Evolutionary conservation across 1,139 yeast species (phyloP), one percentile per base, ranked within the genome.

Genomic region (Debaryomycetaceae sp.): DNA sequence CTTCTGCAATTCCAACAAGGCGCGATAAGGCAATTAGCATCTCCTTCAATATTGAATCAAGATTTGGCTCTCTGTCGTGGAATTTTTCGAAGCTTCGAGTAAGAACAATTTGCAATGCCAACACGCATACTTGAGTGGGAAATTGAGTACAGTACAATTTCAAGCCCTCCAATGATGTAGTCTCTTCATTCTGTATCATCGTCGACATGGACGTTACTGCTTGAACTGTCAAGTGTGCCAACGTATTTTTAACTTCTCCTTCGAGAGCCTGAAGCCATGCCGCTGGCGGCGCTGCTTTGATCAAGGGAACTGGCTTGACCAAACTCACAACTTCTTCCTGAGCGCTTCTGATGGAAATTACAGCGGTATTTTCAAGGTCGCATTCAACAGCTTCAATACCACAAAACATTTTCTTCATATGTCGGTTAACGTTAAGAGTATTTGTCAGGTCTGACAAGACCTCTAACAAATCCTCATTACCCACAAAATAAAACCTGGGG

Each of bases 401-500:
- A 3, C 74, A 53, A 49, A 80, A 86, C 75, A 90, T 69, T 43
- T 82, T 83, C 30, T 61, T 62, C 32, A 85, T 52, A 44, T 81
- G 92, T 35, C 62, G 66, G 18, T 77, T 76, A 3, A 78, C 58
- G 6, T 69, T 49, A 0, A 37, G 35, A 4, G 72, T 49, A 39
- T 77, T 71, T 6, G 53, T 54, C 0, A 77, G 61, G 33, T 77
- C 68, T 4, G 96, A 95, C 31, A 90, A 69, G 25, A 90, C 69
- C 37, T 85, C 94, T 23, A 90, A 55, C 24, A 90, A 57, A 47
- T 87, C 96, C 38, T 86, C 95, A 45, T 90, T 90, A 5, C 97
- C 96, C 23, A 90, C 58, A 45, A 90, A 87, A 43, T 79, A 86
- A 35, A 87, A 80, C 27, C 97, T 62, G 0, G 95, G 90, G 43